phyloP scores from a whole-genome alignment of 75 land plant genomes.

The Cryptomeria japonica region DNA sequence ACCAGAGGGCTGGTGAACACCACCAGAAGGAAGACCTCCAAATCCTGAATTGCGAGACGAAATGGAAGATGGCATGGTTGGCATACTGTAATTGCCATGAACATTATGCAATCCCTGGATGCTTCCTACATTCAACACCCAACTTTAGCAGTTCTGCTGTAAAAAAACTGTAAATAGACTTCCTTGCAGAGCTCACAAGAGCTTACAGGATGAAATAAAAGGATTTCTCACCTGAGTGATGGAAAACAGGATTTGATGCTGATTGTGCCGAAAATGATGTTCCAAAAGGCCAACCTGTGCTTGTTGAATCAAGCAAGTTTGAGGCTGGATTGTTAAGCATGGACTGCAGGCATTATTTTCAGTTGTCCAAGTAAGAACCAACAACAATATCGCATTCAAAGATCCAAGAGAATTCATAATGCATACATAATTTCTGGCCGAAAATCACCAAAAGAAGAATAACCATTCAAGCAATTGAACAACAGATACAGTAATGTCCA shows the following conservation, averaged over 20 bases:
- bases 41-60: slow-evolving; percentile 42
- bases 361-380: background rate
- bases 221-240: slow-evolving; percentile 38
- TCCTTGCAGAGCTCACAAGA: background rate
- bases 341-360: slow-evolving; percentile 32
- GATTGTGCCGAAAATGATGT: slow-evolving; percentile 46
- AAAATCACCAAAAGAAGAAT: background rate
- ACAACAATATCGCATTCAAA: background rate
- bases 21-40: slow-evolving; percentile 40
- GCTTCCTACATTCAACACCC: slow-evolving; percentile 19
- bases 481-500: background rate
- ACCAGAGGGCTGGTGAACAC: slow-evolving; percentile 44
- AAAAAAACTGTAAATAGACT: background rate
- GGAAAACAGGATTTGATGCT: slow-evolving; percentile 36
- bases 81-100: slow-evolving; percentile 57
- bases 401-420: background rate
- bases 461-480: background rate
- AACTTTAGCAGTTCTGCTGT: slow-evolving; percentile 1
- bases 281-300: slow-evolving; percentile 36
- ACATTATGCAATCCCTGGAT: slow-evolving; percentile 49
- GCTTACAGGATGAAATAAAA: background rate
- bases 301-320: slow-evolving; percentile 43
- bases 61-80: slow-evolving; percentile 34
- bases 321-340: slow-evolving; percentile 47
- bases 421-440: background rate